Evolutionary conservation across 345 rosid species (phyloP).

Genomic region (Eutrema heterophyllum): DNA sequence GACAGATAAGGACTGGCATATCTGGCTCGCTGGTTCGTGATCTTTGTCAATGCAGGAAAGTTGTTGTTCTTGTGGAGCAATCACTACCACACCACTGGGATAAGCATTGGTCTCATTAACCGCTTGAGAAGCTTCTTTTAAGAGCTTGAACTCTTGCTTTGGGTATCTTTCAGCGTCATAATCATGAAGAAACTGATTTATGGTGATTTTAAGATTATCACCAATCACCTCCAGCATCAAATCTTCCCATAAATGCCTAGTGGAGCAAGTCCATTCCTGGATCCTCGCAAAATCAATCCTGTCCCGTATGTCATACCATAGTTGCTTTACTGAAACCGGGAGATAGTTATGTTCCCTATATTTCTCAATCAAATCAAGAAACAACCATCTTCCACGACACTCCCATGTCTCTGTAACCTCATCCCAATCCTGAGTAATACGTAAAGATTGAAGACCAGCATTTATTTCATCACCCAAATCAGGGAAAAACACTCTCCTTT

Average conservation of each 20-base stretch:
- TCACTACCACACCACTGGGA: constrained; percentile 12
- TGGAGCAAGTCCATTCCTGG: constrained; percentile 53
- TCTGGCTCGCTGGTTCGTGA: constrained; percentile 10
- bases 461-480: constrained; percentile 72
- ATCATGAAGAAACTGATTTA: constrained; percentile 24
- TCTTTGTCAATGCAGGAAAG: constrained; percentile 1
- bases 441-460: constrained; percentile 29
- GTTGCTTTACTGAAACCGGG: constrained; percentile 56
- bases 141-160: constrained; percentile 14
- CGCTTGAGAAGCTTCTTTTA: constrained; percentile 17
- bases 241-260: constrained; percentile 29
- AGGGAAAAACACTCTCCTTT: constrained; percentile 71
- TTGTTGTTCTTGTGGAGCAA: constrained; percentile 19
- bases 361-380: constrained; percentile 56
- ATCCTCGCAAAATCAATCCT: constrained; percentile 39
- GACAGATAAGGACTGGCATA: constrained; percentile 23
- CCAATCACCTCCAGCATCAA: constrained; percentile 47
- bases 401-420: constrained; percentile 49
- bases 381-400: constrained; percentile 62
- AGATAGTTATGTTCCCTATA: constrained; percentile 34
- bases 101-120: constrained; percentile 10
- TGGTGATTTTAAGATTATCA: constrained; percentile 37
- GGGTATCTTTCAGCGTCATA: constrained; percentile 18
- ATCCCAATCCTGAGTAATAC: constrained; percentile 73
- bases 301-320: constrained; percentile 73